Conservation (phyloP, 495 filamentous ascomycete species). For the Neohortaea acidophila region DNA sequence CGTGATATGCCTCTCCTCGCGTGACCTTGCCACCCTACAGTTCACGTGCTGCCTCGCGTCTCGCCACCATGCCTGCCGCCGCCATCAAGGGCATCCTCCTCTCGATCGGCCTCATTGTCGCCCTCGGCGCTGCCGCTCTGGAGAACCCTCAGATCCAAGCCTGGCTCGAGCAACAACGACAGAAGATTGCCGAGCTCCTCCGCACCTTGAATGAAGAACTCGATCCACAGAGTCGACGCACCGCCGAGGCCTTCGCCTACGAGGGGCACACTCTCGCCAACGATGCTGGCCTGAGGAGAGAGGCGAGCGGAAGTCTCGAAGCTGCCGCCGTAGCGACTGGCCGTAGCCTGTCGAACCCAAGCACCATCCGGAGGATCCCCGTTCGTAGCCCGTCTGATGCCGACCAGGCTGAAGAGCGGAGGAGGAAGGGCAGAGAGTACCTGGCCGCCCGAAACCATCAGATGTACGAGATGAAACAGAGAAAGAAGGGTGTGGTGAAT, state of each 20-base stretch:
- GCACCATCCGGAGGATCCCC: slow-evolving; percentile 9
- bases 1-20: too few species aligned
- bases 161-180: slow-evolving; percentile 17
- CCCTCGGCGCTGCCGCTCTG: slow-evolving; percentile 11
- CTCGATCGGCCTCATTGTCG: slow-evolving; percentile 14
- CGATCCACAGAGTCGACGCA: slow-evolving; percentile 11
- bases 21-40: too few species aligned
- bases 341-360: not conserved
- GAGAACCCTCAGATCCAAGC: slow-evolving; percentile 14
- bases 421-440: slow-evolving; percentile 16
- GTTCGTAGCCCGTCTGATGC: slow-evolving; percentile 6
- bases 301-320: slow-evolving; percentile 9
- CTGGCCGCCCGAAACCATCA: slow-evolving; percentile 12
- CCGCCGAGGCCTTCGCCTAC: slow-evolving; percentile 16
- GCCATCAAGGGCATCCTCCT: slow-evolving; percentile 10
- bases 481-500: slow-evolving; percentile 2
- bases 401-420: slow-evolving; percentile 14
- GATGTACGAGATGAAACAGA: slow-evolving; percentile 13
- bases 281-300: slow-evolving; percentile 8
- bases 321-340: slow-evolving; percentile 12
- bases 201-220: slow-evolving; percentile 11
- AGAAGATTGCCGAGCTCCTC: slow-evolving; percentile 11
- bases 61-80: not conserved
- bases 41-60: not conserved
- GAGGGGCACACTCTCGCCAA: slow-evolving; percentile 11